Evolutionary conservation across 176 grass and related monocot genomes (phyloP).

Genomic region (Leersia perrieri): DNA sequence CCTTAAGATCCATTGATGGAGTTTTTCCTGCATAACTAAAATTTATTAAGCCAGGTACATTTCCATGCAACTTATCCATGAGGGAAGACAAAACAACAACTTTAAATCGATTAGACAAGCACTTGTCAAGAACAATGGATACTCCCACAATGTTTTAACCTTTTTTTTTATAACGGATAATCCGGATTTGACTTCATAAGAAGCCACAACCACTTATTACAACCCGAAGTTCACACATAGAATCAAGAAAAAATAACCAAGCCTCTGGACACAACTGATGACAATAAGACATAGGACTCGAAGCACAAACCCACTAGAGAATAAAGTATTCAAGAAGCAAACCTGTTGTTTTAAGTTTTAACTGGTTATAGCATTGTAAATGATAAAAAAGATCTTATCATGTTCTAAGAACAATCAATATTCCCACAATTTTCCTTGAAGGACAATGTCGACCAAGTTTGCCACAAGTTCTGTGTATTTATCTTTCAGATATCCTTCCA

Average conservation of each 20-base stretch:
- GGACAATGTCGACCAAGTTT: neutral
- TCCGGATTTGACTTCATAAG: too few relatives aligned
- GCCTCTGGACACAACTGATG: too few relatives aligned
- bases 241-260: too few relatives aligned
- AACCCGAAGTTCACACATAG: too few relatives aligned
- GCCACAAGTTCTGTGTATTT: neutral
- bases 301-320: too few relatives aligned
- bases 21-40: constrained; percentile 65
- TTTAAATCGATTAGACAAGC: neutral
- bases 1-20: constrained; percentile 90
- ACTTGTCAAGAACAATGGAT: too few relatives aligned
- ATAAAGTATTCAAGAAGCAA: too few relatives aligned
- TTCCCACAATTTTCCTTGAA: neutral
- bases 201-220: too few relatives aligned
- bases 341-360: too few relatives aligned
- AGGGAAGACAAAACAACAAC: neutral
- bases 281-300: too few relatives aligned
- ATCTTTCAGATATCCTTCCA: neutral
- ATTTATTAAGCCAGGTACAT: constrained; percentile 19
- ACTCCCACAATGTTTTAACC: too few relatives aligned
- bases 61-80: neutral
- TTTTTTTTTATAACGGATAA: too few relatives aligned
- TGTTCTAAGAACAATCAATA: neutral
- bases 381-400: neutral
- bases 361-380: neutral